Evolutionary conservation across 2,329 filamentous ascomycete genomes (phyloP).

Genomic region (Trichoderma breve): DNA sequence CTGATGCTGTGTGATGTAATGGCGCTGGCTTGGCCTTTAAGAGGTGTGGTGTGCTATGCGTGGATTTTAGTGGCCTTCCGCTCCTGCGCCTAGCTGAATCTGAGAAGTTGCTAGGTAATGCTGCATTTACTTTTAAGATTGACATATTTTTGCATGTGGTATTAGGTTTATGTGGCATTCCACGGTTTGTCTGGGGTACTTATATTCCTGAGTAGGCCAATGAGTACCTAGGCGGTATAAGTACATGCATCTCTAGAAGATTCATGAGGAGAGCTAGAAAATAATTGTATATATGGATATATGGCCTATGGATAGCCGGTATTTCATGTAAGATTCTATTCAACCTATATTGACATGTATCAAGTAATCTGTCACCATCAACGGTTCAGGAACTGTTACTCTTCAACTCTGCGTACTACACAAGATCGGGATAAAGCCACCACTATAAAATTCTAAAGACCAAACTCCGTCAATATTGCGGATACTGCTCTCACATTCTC

Average conservation of each 20-base stretch:
- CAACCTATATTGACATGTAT: background rate
- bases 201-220: no score
- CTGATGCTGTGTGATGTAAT: constrained; percentile 12
- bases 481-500: background rate
- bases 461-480: background rate
- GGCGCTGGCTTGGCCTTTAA: background rate
- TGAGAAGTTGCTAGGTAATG: background rate
- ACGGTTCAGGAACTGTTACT: no score
- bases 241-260: background rate
- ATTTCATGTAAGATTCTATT: background rate
- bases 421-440: background rate
- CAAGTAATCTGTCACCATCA: background rate
- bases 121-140: background rate
- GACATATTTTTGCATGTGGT: background rate
- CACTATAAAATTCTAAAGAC: background rate
- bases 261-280: background rate
- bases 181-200: background rate
- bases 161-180: background rate
- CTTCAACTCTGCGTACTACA: background rate
- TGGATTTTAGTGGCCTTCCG: background rate
- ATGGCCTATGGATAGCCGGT: background rate
- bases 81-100: background rate
- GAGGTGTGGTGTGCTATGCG: background rate
- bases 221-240: background rate
- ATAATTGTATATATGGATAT: background rate